A percentile compares a stretch with the other conserved stretches of the same genome.
Evolutionary conservation across 139 green algal genomes (phyloP).

Genomic region (Limnomonas spitsbergensis): DNA sequence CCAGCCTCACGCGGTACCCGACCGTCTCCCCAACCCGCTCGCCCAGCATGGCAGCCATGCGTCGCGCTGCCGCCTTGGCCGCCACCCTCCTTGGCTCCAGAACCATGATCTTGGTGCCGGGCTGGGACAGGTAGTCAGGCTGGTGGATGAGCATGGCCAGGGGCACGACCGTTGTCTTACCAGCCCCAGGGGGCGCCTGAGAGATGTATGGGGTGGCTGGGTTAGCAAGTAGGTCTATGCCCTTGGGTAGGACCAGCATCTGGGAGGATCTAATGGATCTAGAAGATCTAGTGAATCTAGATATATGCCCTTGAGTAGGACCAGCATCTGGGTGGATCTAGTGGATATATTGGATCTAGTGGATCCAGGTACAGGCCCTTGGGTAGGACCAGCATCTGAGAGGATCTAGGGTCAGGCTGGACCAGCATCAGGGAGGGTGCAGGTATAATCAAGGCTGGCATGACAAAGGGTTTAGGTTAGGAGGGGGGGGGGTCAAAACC

Average conservation of each 20-base stretch:
- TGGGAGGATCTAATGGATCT: background rate
- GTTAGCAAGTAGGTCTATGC: background rate
- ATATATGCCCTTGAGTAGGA: no score
- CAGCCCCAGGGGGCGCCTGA: conserved; percentile 63
- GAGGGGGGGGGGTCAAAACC: no score
- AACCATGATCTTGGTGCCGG: conserved; percentile 25
- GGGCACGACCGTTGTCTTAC: conserved; percentile 70
- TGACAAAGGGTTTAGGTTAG: no score
- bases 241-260: background rate
- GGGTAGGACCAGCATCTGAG: no score
- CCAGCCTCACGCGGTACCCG: conserved; percentile 55
- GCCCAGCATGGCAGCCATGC: conserved; percentile 61
- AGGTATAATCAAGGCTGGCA: no score
- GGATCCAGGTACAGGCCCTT: background rate
- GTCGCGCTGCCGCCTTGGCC: conserved; percentile 55
- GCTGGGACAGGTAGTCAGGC: conserved; percentile 40
- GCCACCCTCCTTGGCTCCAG: conserved; percentile 66
- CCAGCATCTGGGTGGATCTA: background rate
- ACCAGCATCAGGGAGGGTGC: no score
- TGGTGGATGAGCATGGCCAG: conserved; percentile 47
- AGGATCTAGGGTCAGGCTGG: no score
- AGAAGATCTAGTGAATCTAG: no score
- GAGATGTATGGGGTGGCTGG: background rate
- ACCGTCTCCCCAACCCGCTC: conserved; percentile 31
- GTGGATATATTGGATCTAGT: background rate